Evolutionary conservation across 257 asterid species (phyloP), one percentile per base, ranked within the genome.

Genomic region (Solanum sparsipilum): DNA sequence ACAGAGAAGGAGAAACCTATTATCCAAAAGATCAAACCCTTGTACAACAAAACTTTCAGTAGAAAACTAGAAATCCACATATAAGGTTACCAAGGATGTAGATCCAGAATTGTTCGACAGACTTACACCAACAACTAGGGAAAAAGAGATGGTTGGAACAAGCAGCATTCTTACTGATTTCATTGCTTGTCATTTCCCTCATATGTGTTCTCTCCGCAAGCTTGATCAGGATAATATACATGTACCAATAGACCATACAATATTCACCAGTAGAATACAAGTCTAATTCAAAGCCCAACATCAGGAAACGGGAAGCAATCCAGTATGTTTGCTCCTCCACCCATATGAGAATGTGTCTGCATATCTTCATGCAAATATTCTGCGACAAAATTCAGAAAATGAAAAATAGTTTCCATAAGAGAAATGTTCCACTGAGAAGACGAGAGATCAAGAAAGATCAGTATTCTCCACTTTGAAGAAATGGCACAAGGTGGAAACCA

Each of bases 231-330:
- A 95, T 88, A 86, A 94, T 90, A 91, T 97, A 93, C 87, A 93
- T 94, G 91, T 96, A 97, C 99, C 99, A 97, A 92, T 97, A 97
- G 44, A 96, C 99, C 99, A 97, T 97, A 95, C 99, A 97, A 91
- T 94, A 96, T 91, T 97, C 99, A 92, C 93, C 91, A 21, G 99
- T 90, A 38, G 99, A 93, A 93, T 95, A 97, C 83, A 97, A 91
- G 89, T 97, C 98, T 86, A 97, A 90, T 89, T 97, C 98, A 91
- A 97, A 97, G 84, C 99, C 99, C 92, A 97, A 90, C 74, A 93
- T 68, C 76, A 97, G 98, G 91, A 96, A 96, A 86, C 99, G 99
- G 89, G 93, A 91, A 84, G 98, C 99, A 68, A 95, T 94, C 99
- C 99, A 96, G 89, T 96, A 97, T 87, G 99, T 97, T 91, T 95